phyloP scores from a whole-genome alignment of 495 filamentous ascomycete species.

The Penicillium paxilli region DNA sequence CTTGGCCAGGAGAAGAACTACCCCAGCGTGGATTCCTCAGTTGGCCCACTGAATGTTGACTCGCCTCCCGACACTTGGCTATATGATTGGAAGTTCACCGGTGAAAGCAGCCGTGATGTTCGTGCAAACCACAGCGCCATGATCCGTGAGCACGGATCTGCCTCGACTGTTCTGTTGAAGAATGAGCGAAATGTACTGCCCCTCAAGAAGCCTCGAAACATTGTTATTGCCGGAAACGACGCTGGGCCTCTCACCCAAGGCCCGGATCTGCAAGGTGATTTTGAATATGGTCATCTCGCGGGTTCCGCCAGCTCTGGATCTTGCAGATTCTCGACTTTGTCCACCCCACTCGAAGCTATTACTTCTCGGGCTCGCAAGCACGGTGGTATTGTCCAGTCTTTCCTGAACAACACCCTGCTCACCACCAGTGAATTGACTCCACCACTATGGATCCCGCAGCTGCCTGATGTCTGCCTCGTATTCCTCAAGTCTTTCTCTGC shows the following conservation, averaged over 20 bases:
- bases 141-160: slow-evolving; percentile 59
- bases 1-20: slow-evolving; percentile 49
- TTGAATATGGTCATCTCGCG: slow-evolving; percentile 57
- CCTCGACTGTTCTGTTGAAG: slow-evolving; percentile 62
- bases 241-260: slow-evolving; percentile 53
- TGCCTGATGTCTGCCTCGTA: slow-evolving; percentile 59
- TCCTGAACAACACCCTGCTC: slow-evolving; percentile 41
- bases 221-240: slow-evolving; percentile 63
- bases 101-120: slow-evolving; percentile 48
- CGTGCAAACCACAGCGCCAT: slow-evolving; percentile 50
- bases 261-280: slow-evolving; percentile 41
- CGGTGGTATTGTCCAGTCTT: slow-evolving; percentile 42
- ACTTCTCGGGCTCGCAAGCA: slow-evolving; percentile 53
- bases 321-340: slow-evolving; percentile 48
- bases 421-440: slow-evolving; percentile 36
- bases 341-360: slow-evolving; percentile 61
- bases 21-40: slow-evolving; percentile 43
- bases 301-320: slow-evolving; percentile 61
- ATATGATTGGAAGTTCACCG: slow-evolving; percentile 55
- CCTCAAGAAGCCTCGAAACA: slow-evolving; percentile 47
- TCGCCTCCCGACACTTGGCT: slow-evolving; percentile 60
- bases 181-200: slow-evolving; percentile 57
- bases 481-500: slow-evolving; percentile 57
- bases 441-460: slow-evolving; percentile 38
- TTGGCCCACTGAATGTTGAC: slow-evolving; percentile 65